These are phyloP conservation scores for Aspergillus nanangensis DNA, from an alignment of 495 filamentous ascomycete genomes.

Conservation along the genomic window DNA sequence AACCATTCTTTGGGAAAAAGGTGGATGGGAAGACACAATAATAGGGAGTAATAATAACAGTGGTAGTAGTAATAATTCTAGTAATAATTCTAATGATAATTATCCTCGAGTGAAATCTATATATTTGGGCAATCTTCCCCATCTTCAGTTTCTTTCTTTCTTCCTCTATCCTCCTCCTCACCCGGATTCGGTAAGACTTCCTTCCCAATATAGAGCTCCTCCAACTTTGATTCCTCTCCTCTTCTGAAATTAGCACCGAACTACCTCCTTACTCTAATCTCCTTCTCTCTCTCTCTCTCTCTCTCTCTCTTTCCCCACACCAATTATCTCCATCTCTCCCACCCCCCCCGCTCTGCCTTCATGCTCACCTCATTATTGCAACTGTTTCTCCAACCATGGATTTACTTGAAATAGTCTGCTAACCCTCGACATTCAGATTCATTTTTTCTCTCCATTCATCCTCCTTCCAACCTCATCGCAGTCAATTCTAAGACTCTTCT, in stretches of 20 bases:
- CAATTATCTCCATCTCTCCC: neutral
- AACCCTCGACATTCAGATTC: constrained; percentile 10
- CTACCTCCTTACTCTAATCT: neutral
- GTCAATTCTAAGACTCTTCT: neutral
- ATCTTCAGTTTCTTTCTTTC: neutral
- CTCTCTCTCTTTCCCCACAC: neutral
- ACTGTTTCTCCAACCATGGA: constrained; percentile 5
- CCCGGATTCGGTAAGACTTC: constrained; percentile 15
- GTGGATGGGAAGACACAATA: no score
- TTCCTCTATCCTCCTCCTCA: constrained; percentile 4
- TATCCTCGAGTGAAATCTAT: no score
- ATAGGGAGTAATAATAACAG: no score
- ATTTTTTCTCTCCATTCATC: neutral
- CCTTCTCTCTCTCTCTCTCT: constrained; percentile 1
- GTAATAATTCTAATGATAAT: no score
- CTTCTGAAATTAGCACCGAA: constrained; percentile 1
- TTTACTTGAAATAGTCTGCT: constrained; percentile 16
- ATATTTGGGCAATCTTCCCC: constrained; percentile 16
- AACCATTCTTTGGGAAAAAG: no score
- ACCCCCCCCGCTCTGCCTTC: constrained; percentile 1
- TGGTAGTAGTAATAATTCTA: no score
- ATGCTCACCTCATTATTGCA: neutral
- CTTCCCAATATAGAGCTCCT: no score
- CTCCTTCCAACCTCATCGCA: neutral
- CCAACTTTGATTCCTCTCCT: neutral